These are phyloP conservation scores for Nepenthes mirabilis DNA, from an alignment of 148 eudicot species.

Conservation along the genomic window DNA sequence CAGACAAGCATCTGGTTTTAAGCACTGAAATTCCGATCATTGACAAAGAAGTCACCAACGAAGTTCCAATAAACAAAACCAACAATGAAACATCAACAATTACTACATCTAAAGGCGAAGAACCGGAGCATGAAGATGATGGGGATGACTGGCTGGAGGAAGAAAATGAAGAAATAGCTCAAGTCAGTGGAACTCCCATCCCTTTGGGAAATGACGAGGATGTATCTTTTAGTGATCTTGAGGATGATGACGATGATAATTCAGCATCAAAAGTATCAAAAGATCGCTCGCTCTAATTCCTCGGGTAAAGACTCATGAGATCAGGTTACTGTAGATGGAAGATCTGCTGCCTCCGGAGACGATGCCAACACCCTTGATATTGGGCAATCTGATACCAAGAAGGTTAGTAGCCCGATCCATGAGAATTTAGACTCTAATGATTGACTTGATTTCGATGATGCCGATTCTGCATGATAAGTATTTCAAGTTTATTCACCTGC, in stretches of 20 bases:
- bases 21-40: conserved; percentile 36
- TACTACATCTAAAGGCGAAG: conserved; percentile 19
- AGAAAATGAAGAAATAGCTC: conserved; percentile 39
- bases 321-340: conserved; percentile 36
- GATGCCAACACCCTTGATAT: conserved; percentile 11
- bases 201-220: conserved; percentile 58
- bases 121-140: conserved; percentile 53
- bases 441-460: conserved; percentile 53
- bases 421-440: conserved; percentile 43
- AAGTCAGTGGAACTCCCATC: conserved; percentile 25
- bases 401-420: conserved; percentile 11
- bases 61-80: conserved; percentile 16
- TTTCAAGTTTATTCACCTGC: neutral
- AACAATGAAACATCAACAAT: conserved; percentile 14
- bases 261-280: conserved; percentile 30
- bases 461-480: conserved; percentile 31
- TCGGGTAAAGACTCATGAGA: conserved; percentile 35
- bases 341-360: conserved; percentile 18
- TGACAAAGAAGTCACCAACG: conserved; percentile 55
- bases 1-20: conserved; percentile 38
- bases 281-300: conserved; percentile 28
- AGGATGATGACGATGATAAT: conserved; percentile 58
- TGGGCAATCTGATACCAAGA: conserved; percentile 10
- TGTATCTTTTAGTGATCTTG: conserved; percentile 95
- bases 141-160: conserved; percentile 91